Evolutionary conservation across 306 rosid genomes (phyloP).

Genomic region (Rosa lucieae): DNA sequence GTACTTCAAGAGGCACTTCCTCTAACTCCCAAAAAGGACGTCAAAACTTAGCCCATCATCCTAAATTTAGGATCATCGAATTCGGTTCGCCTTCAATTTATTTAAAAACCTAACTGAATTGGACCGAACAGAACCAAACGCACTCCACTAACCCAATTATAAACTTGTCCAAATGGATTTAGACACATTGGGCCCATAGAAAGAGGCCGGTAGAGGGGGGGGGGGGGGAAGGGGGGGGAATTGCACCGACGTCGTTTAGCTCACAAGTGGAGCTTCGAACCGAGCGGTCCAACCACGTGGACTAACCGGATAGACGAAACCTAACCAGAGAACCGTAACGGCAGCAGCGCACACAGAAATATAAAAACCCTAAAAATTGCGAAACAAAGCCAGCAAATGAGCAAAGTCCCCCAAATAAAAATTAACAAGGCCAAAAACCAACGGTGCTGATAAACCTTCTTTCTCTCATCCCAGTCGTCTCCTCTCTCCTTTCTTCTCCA

Average conservation of each 20-base stretch:
- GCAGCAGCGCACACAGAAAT: neutral
- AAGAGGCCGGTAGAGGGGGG: neutral
- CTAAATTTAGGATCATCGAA: too few species aligned
- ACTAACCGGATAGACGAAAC: slow-evolving; percentile 1
- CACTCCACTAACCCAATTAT: too few species aligned
- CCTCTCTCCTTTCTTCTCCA: slow-evolving; percentile 83
- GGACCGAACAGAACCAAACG: too few species aligned
- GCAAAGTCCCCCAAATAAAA: neutral
- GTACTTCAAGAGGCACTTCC: too few species aligned
- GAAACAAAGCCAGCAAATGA: neutral
- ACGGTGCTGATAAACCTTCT: slow-evolving; percentile 81
- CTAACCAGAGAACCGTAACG: slow-evolving; percentile 1
- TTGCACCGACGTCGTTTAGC: slow-evolving; percentile 9
- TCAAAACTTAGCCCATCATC: too few species aligned
- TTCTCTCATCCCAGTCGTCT: slow-evolving; percentile 79
- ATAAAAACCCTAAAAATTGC: neutral
- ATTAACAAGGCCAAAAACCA: slow-evolving; percentile 37
- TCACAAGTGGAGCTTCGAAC: neutral
- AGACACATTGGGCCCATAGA: neutral
- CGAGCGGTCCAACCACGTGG: slow-evolving; percentile 20
- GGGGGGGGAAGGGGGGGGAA: too few species aligned
- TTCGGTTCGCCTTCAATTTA: too few species aligned
- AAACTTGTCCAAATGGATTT: too few species aligned
- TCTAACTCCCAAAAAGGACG: too few species aligned
- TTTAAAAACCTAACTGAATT: too few species aligned